Evolutionary conservation across 2,329 filamentous ascomycete genomes (phyloP), one percentile per base, ranked within the genome.

Genomic region (Myotisia sp.): DNA sequence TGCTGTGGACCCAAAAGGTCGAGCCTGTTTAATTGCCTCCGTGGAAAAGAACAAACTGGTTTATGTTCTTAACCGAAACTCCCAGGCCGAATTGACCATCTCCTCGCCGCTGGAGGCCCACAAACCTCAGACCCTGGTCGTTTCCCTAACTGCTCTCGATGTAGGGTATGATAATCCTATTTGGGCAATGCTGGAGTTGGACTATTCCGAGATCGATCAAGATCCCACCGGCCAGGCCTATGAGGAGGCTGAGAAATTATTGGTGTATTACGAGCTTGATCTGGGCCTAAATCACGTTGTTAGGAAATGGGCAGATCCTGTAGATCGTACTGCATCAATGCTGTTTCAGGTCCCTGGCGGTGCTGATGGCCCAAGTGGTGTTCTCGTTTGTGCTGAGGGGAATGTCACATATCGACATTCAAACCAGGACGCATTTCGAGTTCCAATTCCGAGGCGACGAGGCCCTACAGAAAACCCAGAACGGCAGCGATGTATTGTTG

Each of bases 1-100:
- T 18, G 90, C 87, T 5, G 83, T 84, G 34, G 90, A 99, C 51
- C 90, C 90, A 18, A 93, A 93, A 59, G 90, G 90, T 37, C 76
- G 90, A 63, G 92, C 92, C 36, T 93, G 87, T 53, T 70, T 99
- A 53, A 82, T 95, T 41, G 85, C 90, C 6, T 87, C 86, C 4
- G 71, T 87, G 36, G 92, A 99, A 63, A 98, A 98, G 71, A 98
- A 95, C 65, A 98, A 98, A 65, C 79, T 99, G 37, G 90, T 98
- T 46, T 99, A 98, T 60, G 87, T 98, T 50, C 69, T 98, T 46
- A 95, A 95, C 59, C 79, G 92, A 44, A 92, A 93, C 60, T 74
- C 85, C 3, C 84, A 95, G 59, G 86, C 86, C 12, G 83, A 93
- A 56, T 74, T 98, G 48, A 92, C 86, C 26, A 98, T 98, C 33